phyloP scores from a whole-genome alignment of 2,329 filamentous ascomycete species.

The Calonectria pauciramosa region DNA sequence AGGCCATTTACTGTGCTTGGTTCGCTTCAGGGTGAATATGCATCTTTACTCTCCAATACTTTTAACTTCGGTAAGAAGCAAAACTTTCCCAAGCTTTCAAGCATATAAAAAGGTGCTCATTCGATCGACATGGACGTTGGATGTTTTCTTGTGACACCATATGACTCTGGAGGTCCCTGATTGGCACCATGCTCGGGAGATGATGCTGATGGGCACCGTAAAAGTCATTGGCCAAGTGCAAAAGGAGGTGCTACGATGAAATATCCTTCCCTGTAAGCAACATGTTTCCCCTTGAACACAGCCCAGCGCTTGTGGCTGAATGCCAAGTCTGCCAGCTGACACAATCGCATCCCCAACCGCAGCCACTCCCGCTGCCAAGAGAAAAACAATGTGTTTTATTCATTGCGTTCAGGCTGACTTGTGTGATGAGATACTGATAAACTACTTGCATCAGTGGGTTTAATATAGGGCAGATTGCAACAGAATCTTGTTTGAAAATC shows the following conservation, averaged over 20 bases:
- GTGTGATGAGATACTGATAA: background rate
- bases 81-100: background rate
- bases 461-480: background rate
- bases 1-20: background rate
- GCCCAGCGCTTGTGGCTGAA: background rate
- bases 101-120: background rate
- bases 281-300: background rate
- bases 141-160: background rate
- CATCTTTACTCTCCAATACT: background rate
- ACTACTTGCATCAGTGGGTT: background rate
- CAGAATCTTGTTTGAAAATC: background rate
- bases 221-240: background rate
- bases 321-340: background rate
- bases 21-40: background rate
- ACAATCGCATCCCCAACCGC: background rate
- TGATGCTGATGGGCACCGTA: background rate
- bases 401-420: background rate
- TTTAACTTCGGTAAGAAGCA: background rate
- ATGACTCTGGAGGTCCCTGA: background rate
- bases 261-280: background rate
- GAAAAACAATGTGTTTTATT: background rate
- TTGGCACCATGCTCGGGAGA: background rate
- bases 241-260: background rate
- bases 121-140: background rate
- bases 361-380: constrained; percentile 3